Base-by-base conservation (phyloP, 73 alveolate genomes). In the Durusdinium trenchii region DNA sequence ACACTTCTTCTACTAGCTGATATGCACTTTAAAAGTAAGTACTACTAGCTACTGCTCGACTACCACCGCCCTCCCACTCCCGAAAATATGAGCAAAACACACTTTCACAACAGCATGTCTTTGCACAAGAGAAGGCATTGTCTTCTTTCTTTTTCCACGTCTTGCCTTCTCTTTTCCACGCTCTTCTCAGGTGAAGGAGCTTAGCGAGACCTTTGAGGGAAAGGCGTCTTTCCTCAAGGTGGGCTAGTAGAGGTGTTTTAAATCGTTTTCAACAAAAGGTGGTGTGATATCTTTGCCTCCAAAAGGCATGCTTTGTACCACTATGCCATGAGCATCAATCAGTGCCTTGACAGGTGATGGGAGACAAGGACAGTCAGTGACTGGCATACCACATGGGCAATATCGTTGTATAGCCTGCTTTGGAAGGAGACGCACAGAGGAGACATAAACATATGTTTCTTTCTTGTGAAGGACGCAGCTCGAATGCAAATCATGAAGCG, bases 401-500 rank as follows among this genome's bases (percentile, higher is more conserved):
- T n/a, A n/a, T n/a, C n/a, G n/a, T n/a, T n/a, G n/a, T n/a, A n/a
- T n/a, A n/a, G n/a, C n/a, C n/a, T n/a, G n/a, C n/a, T n/a, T n/a
- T n/a, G n/a, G n/a, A n/a, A n/a, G n/a, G n/a, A n/a, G n/a, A n/a
- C n/a, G n/a, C n/a, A n/a, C n/a, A n/a, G n/a, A n/a, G n/a, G n/a
- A n/a, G n/a, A n/a, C n/a, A n/a, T n/a, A n/a, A n/a, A n/a, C n/a
- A n/a, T n/a, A n/a, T n/a, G n/a, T n/a, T n/a, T n/a, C n/a, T n/a
- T n/a, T n/a, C n/a, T n/a, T 10, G 35, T 87, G 64, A 73, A 91
- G 98, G 98, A 76, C 18, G 90, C 89, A 36, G 98, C 57, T 40
- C 54, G 98, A 10, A 91, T 91, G 98, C 87, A 91, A 60, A 91
- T 91, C 90, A 91, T 91, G 98, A 91, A 91, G 98, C 61, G 98